Evolutionary conservation across 2,329 filamentous ascomycete genomes (phyloP).

Genomic region (Colletotrichum brevisporum): DNA sequence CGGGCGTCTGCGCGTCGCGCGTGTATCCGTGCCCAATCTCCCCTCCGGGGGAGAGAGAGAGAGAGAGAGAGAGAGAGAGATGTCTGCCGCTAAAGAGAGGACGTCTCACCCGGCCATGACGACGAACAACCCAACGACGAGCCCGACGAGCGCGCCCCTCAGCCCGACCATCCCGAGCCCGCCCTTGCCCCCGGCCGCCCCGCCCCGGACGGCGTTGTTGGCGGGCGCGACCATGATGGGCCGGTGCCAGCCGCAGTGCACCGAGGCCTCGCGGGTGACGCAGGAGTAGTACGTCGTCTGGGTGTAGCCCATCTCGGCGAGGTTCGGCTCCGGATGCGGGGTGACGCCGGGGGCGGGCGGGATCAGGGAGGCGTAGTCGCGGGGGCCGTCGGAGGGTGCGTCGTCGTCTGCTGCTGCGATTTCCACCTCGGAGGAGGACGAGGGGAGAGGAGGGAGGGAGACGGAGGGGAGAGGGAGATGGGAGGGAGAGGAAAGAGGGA

Average conservation of each 20-base stretch:
- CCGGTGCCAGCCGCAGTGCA: constrained; percentile 42
- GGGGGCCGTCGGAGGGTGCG: constrained; percentile 30
- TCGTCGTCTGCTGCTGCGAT: constrained; percentile 12
- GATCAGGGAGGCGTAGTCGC: constrained; percentile 40
- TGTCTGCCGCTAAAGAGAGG: too few relatives aligned
- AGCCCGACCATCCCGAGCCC: too few relatives aligned
- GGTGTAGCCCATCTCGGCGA: constrained; percentile 38
- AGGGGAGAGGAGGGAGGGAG: background rate
- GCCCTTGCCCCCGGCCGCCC: background rate
- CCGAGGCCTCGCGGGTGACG: constrained; percentile 32
- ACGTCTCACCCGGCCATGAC: too few relatives aligned
- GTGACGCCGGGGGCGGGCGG: constrained; percentile 37
- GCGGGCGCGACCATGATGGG: constrained; percentile 36
- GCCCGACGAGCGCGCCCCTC: too few relatives aligned
- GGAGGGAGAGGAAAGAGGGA: constrained; percentile 2
- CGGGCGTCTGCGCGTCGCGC: too few relatives aligned
- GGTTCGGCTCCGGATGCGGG: constrained; percentile 38
- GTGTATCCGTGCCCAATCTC: too few relatives aligned
- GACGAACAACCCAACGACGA: too few relatives aligned
- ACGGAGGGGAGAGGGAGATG: constrained; percentile 1
- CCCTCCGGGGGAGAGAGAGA: too few relatives aligned
- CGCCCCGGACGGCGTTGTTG: background rate
- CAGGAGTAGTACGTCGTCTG: constrained; percentile 41
- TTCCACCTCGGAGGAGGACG: constrained; percentile 1
- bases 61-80: too few relatives aligned